These are phyloP conservation scores for Pseudogymnoascus sp. DNA, from an alignment of 2,329 filamentous ascomycete genomes.

Conservation along the genomic window DNA sequence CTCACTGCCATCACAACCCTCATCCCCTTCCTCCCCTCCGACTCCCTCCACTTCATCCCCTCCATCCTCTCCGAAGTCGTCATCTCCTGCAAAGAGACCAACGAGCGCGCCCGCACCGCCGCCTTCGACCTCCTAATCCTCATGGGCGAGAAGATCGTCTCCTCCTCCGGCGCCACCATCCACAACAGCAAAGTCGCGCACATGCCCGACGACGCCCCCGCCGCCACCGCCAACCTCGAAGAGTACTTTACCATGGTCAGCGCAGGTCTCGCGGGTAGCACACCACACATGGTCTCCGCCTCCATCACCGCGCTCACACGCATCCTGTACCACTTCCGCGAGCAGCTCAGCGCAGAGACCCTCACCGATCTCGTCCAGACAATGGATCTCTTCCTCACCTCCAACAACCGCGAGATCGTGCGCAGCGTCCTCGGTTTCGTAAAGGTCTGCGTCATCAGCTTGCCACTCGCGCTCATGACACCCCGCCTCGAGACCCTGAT, in stretches of 20 bases:
- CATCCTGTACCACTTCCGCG: conserved; percentile 86
- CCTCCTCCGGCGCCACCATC: conserved; percentile 60
- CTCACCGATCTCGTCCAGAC: conserved; percentile 82
- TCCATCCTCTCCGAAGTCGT: conserved; percentile 88
- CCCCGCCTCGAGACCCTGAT: conserved; percentile 70
- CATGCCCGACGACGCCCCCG: conserved; percentile 73
- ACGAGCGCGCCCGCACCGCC: conserved; percentile 81
- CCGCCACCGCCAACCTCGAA: conserved; percentile 73
- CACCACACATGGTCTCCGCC: conserved; percentile 94
- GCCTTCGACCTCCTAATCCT: conserved; percentile 85
- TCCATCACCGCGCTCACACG: conserved; percentile 91
- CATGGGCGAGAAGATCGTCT: conserved; percentile 72
- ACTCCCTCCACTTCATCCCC: conserved; percentile 86
- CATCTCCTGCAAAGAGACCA: conserved; percentile 93
- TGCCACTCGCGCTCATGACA: conserved; percentile 70
- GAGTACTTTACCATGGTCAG: conserved; percentile 99
- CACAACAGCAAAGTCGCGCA: conserved; percentile 79
- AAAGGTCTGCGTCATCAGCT: conserved; percentile 84
- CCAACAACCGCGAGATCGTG: conserved; percentile 94
- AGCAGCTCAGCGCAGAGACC: conserved; percentile 56
- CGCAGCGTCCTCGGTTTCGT: conserved; percentile 91
- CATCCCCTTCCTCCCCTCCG: conserved; percentile 66
- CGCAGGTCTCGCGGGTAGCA: conserved; percentile 83
- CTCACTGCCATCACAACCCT: conserved; percentile 74
- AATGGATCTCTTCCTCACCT: conserved; percentile 91